Evolutionary conservation across 1,139 yeast species (phyloP), one percentile per base, ranked within the genome.

Genomic region (Debaryomyces udenii): DNA sequence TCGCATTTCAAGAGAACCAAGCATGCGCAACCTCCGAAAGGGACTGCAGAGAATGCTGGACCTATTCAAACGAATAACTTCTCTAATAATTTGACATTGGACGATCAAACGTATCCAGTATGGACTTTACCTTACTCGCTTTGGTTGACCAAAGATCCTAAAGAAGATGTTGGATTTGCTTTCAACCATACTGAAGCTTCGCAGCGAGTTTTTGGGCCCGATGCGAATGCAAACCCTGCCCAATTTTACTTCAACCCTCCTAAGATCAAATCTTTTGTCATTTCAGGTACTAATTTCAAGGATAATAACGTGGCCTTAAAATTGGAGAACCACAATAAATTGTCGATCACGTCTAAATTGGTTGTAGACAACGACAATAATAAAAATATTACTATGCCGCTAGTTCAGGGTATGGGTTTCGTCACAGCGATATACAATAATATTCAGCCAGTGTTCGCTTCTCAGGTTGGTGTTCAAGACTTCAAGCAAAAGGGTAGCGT

Each of bases 351-450:
- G 11, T 57, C 74, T 1, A 52, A 51, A 16, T 46, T 66, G 27
- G 46, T 40, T 6, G 38, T 47, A 9, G 36, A 41, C 15, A 48
- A 53, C 16, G 42, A 48, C 9, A 45, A 55, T 5, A 48, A 52
- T 11, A 51, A 52, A 22, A 42, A 47, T 20, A 55, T 72, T 16
- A 52, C 59, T 6, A 29, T 68, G 24, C 77, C 77, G 1, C 55
- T 72, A 38, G 68, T 61, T 14, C 71, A 69, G 27, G 94, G 94
- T 11, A 83, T 83, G 86, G 91, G 91, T 0, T 79, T 83, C 45
- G 64, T 82, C 10, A 79, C 88, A 4, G 83, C 86, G 2, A 66
- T 81, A 3, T 85, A 84, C 42, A 56, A 60, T n/a, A 72, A 72
- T 45, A 62, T 83, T 28, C 68, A 68, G 6, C 85, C 90, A 1